Evolutionary conservation across 805 yeast genomes (phyloP), one percentile per base, ranked within the genome.

Genomic region (Barnettozyma sucrosica): DNA sequence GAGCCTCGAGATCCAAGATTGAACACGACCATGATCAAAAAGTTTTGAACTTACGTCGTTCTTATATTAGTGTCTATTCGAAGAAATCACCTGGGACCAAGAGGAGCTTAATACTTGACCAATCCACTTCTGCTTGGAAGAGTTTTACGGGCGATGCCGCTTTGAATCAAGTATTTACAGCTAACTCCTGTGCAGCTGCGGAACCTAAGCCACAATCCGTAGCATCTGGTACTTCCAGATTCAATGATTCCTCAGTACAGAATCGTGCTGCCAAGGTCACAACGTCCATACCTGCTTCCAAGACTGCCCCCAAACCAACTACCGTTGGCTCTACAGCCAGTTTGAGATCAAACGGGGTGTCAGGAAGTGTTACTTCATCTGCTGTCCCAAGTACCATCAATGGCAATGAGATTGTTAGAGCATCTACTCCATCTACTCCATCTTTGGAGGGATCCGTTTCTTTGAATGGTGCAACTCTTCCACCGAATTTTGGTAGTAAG

Each of bases 1-100:
- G 55, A 8, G 64, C 68, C 32, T 60, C 67, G 53, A 64, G 63
- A 45, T 55, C 69, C 8, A 55, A 64, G 5, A 60, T 55, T 28
- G 77, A 72, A 52, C 58, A 63, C 26, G 50, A 55, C 7, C 51
- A 52, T 41, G 45, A 46, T 14, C 46, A 52, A 21, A 45, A 51
- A 9, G 46, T 50, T 4, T 43, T 59, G 32, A 36, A 45, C 9
- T 30, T 52, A 7, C 63, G 64, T 49, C 62, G 61, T 30, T 50
- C 61, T 20, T 55, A 55, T 34, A 51, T 59, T 23, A 50, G 46
- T 20, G 52, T 54, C 16, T 51, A 36, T 16, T 26, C 46, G 7
- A 39, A 49, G 26, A 42, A 43, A 5, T 20, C 42, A 10, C 13
- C 52, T 7, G 7, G 41, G 5, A 30, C 36, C 16, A 45, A 49